A percentile compares a stretch with the other conserved stretches of the same genome.
These are phyloP conservation scores for Lomentospora prolificans DNA, from an alignment of 2,329 filamentous ascomycete species.

Conservation along the genomic window DNA sequence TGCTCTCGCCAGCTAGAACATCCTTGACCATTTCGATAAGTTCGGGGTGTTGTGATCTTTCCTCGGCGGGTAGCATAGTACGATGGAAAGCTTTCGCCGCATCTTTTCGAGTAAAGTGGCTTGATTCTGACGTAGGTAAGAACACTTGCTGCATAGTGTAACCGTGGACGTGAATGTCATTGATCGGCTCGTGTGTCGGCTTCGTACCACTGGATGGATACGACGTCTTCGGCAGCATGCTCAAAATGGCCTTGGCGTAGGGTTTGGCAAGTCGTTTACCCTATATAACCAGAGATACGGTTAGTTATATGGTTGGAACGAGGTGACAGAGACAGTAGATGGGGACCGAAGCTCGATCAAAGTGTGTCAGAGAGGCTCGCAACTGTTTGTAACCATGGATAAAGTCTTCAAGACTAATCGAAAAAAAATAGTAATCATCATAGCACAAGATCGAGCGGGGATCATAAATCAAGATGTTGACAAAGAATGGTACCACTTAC, in stretches of 20 bases:
- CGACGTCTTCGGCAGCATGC: conserved; percentile 69
- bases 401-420: conserved; percentile 99
- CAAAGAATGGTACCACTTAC: conserved; percentile 43
- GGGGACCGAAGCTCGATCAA: conserved; percentile 15
- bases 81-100: conserved; percentile 56
- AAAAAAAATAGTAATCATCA: conserved; percentile 64
- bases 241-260: conserved; percentile 65
- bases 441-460: conserved; percentile 13
- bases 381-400: conserved; percentile 77
- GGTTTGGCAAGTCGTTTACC: conserved; percentile 65
- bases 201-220: conserved; percentile 34
- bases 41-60: conserved; percentile 52
- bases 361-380: conserved; percentile 59
- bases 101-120: conserved; percentile 53
- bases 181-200: conserved; percentile 50
- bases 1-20: conserved; percentile 25
- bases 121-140: conserved; percentile 52
- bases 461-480: conserved; percentile 5
- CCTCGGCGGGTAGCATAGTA: conserved; percentile 48
- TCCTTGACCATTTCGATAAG: conserved; percentile 47
- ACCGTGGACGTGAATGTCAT: conserved; percentile 54
- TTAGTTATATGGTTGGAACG: conserved; percentile 16
- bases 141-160: conserved; percentile 56
- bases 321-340: conserved; percentile 11
- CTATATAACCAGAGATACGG: conserved; percentile 32